Evolutionary conservation across 163 green algal species (phyloP), one percentile per base, ranked within the genome.

Genomic region (Trebouxia gelatinosa): DNA sequence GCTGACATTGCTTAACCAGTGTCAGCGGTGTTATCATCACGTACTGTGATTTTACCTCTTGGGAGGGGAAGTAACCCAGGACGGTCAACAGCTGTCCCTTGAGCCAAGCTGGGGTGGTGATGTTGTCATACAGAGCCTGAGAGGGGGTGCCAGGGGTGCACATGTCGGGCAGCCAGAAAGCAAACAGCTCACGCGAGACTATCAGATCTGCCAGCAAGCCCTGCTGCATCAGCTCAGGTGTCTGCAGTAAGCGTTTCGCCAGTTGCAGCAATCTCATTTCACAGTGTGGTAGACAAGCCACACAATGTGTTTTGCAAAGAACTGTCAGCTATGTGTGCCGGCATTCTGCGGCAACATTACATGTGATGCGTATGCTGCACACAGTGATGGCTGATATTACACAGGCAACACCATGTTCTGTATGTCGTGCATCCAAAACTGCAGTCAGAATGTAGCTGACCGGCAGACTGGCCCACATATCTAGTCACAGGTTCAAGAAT

Each of bases 121-220:
- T 74, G n/a, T 26, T 65, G 26, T 54, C 17, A 39, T 50, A 82
- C 19, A 82, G 68, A 31, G 31, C 40, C 3, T 70, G 39, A 26
- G 61, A 34, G 21, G 54, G 16, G 3, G 32, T 46, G 2, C 48
- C 70, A 5, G 67, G 31, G 11, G 19, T 54, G 68, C 78, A 82
- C 54, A 72, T 61, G 35, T 79, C 37, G 16, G 74, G 57, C 74
- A 79, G 19, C 38, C 35, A 68, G 57, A 79, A 72, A 6, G 74
- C 58, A 48, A 79, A 79, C 23, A 79, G 57, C n/a, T 40, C 38
- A 13, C 58, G 57, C 4, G 54, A 19, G 6, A 70, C 78, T 35
- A 82, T 66, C 9, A 70, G 32, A 40, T 82, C 78, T 66, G 68
- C 78, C n/a, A 82, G 67, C 39, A 78, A 46, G 17, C 78, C 78